Evolutionary conservation across 176 grass and related monocot species (phyloP), one percentile per base, ranked within the genome.

Genomic region (Phyllostachys edulis): DNA sequence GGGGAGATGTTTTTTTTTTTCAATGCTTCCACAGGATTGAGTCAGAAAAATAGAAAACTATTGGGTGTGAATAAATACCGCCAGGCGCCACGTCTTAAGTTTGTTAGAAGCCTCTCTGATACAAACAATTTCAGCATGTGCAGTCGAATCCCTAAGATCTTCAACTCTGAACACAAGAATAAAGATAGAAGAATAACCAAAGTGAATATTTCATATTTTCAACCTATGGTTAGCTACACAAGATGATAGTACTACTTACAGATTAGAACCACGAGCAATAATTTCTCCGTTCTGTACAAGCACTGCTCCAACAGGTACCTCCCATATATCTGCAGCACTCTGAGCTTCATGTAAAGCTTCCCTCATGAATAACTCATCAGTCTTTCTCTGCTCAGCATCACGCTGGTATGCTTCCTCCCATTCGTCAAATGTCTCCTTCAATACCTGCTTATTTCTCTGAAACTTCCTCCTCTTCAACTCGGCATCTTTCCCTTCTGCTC

Each of bases 91-190:
- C 4, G 91, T 93, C 46, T 63, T 92, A 73, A 98, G 96, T 92
- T 91, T 82, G 54, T 89, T 94, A 66, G 96, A 98, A 77, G 96
- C 96, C 90, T 98, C 96, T 59, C 91, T 88, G 85, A 98, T 98
- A 90, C 96, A 98, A 83, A 93, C 69, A 90, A 98, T 98, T 92
- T 98, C 96, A 90, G 96, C 96, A 92, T 98, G 96, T 67, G 96
- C 93, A 20, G 93, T 95, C 92, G 96, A 95, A 90, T 98, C 96
- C 82, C 96, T 98, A 59, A 86, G 87, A 84, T 94, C 96, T 90
- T 98, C 96, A 70, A 98, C 96, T 87, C 96, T 95, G 83, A 46
- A 79, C 66, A 90, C 42, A 94, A 21, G 69, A 24, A 85, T 47
- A 55, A 29, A 17, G 66, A 83, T 7, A 86, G 18, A 85, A 49